These are phyloP conservation scores for Athelia psychrophila DNA, from an alignment of 1,284 basidiomycete genomes.

Conservation along the genomic window DNA sequence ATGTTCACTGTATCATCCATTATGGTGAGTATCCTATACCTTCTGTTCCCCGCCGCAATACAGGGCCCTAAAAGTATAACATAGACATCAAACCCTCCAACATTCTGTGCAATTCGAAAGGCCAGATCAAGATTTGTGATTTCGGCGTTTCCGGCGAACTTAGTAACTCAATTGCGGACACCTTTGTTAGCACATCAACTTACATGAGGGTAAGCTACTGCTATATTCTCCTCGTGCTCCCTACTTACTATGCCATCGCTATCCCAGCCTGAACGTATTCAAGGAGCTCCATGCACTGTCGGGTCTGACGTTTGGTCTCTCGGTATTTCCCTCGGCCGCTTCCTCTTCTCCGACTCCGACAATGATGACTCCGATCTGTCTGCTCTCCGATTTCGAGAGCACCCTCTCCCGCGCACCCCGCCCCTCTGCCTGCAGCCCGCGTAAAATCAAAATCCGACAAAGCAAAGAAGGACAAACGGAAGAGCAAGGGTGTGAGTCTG, in stretches of 20 bases:
- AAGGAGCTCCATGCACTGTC: conserved; percentile 96
- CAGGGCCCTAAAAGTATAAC: background rate
- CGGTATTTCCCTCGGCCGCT: conserved; percentile 92
- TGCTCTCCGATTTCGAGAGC: conserved; percentile 68
- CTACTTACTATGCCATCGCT: background rate
- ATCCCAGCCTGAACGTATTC: conserved; percentile 87
- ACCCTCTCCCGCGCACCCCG: conserved; percentile 51
- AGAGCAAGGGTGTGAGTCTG: conserved; percentile 82
- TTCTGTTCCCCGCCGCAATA: background rate
- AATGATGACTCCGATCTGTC: conserved; percentile 65
- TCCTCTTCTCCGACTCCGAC: conserved; percentile 80
- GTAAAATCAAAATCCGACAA: conserved; percentile 24
- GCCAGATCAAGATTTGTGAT: conserved; percentile 86
- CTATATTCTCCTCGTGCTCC: conserved; percentile 1
- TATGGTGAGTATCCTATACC: conserved; percentile 70
- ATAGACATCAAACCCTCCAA: conserved; percentile 99
- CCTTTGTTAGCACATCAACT: conserved; percentile 97
- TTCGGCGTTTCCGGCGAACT: conserved; percentile 99
- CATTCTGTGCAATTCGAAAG: conserved; percentile 90
- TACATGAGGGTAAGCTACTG: conserved; percentile 93
- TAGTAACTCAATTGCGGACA: conserved; percentile 98
- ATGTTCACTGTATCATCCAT: conserved; percentile 98
- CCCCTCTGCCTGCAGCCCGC: conserved; percentile 30
- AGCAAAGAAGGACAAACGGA: conserved; percentile 47
- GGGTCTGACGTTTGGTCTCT: conserved; percentile 98